Conservation (phyloP, 1,284 basidiomycete species). For the Neonothopanus nambi region DNA sequence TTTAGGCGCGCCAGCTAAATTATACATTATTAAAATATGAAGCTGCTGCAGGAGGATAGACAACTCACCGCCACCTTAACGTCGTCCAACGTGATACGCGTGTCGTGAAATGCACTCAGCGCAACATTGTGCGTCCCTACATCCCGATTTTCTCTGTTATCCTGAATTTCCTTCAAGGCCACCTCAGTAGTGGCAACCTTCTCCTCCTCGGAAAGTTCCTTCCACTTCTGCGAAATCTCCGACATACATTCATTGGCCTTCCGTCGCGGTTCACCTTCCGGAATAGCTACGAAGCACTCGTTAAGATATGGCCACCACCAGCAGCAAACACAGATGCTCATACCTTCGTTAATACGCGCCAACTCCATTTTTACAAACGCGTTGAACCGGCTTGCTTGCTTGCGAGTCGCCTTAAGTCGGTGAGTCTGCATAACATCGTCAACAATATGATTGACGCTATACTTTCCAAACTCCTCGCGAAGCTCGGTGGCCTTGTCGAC, state of each 20-base stretch:
- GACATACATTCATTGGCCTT: background rate
- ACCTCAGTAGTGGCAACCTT: background rate
- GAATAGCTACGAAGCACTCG: too few species aligned
- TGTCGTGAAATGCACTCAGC: slow-evolving; percentile 11
- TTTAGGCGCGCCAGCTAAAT: slow-evolving; percentile 10
- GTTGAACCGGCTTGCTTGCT: background rate
- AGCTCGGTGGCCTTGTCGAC: background rate
- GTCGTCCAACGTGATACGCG: slow-evolving; percentile 1
- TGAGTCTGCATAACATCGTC: too few species aligned
- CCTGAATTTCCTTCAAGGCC: slow-evolving; percentile 1
- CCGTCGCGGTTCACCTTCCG: slow-evolving; percentile 1
- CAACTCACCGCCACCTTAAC: background rate
- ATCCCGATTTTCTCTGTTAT: slow-evolving; percentile 3
- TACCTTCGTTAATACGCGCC: background rate
- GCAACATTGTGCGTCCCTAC: slow-evolving; percentile 5
- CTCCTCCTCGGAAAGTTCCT: slow-evolving; percentile 11
- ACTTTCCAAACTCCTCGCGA: background rate
- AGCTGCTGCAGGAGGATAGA: background rate
- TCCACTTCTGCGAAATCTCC: slow-evolving; percentile 11
- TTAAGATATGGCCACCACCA: background rate
- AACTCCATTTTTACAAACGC: background rate
- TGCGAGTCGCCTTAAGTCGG: background rate
- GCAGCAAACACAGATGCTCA: background rate
- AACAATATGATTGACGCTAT: background rate
- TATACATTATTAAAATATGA: background rate